Base-by-base conservation (phyloP, 2,329 filamentous ascomycete species). In the Botryotinia calthae region DNA sequence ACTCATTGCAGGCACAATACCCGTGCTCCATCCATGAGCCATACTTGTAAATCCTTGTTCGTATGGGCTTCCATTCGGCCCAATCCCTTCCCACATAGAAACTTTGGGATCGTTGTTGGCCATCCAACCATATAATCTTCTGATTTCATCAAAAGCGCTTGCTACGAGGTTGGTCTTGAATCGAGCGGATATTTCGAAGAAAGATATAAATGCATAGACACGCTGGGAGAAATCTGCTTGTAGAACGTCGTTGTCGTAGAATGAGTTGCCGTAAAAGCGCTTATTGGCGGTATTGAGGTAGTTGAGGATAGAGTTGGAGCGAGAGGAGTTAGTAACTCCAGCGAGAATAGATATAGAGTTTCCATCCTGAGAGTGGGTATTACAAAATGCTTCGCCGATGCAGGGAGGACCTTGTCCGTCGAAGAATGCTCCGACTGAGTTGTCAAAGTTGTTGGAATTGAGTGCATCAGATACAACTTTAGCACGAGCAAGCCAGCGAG, bases 81-180 rank as follows among this genome's bases (percentile, higher is more conserved):
- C 86, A 67, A 87, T 84, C 0, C 85, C 86, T 76, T 87, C 86
- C 86, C 86, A 87, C 74, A 83, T 82, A 5, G 86, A 87, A 22
- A 84, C 77, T 0, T 80, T 80, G 0, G 85, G 85, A 74, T 87
- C 86, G 16, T 83, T 80, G 0, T 75, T 74, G 4, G 83, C 78
- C 86, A 87, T 87, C 83, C 84, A 86, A 6, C 85, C 85, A 74
- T 86, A 87, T 25, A 86, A 78, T 28, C 85, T 80, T 59, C 82
- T 78, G 22, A 86, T 80, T 77, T 86, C 82, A 40, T 86, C 84
- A 0, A 86, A 76, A 0, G 83, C 85, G 10, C 81, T 82, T 1
- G 74, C 76, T 1, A 79, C 79, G 6, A 79, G 72, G 0, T 81
- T 82, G 34, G 79, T 78, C 20, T 76, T 77, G 75, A 87, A 86